Base-by-base conservation (phyloP, 164 flowering plant species). In the Aristolochia contorta region DNA sequence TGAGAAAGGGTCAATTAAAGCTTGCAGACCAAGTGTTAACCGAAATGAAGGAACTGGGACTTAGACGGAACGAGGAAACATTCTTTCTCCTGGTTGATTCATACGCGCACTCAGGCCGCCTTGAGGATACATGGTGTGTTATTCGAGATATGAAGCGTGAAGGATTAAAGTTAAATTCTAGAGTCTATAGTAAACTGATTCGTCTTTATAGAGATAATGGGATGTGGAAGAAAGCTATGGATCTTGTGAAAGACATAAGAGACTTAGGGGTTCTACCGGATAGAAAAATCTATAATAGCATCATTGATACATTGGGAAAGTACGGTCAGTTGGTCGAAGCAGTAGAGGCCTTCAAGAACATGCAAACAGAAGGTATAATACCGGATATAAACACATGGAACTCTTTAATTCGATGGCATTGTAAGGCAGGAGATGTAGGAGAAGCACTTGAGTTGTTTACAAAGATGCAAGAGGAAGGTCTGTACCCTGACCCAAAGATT, bases 211-310 rank as follows among this genome's bases (percentile, higher is more conserved):
- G 87, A 64, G 88, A 90, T 49, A 81, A 80, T 64, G 97, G 97
- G 71, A 81, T 87, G 94, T 90, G 97, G 97, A 87, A 77, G 81
- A 90, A 90, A 66, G 90, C 94, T 1, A 58, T 79, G 16, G 81
- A 65, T 20, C 71, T 87, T 61, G 60, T 90, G 47, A 71, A 68
- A 52, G 94, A 90, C 78, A 77, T 87, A 33, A 73, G 66, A 63
- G 87, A 79, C 54, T 74, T 56, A 73, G 90, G 87, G 24, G 56
- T 90, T 15, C 9, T 72, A 1, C 47, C 77, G 1, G 91, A 87
- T 56, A 78, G 59, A 62, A 66, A 72, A 63, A 75, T 89, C 41
- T 90, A 80, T 66, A 84, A 81, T 59, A 82, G 86, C 69, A 78
- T 90, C 15, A 82, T 90, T 59, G 94, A 87, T 64, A 84, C 92